Evolutionary conservation across 805 yeast species (phyloP), one percentile per base, ranked within the genome.

Genomic region (Candida montana): DNA sequence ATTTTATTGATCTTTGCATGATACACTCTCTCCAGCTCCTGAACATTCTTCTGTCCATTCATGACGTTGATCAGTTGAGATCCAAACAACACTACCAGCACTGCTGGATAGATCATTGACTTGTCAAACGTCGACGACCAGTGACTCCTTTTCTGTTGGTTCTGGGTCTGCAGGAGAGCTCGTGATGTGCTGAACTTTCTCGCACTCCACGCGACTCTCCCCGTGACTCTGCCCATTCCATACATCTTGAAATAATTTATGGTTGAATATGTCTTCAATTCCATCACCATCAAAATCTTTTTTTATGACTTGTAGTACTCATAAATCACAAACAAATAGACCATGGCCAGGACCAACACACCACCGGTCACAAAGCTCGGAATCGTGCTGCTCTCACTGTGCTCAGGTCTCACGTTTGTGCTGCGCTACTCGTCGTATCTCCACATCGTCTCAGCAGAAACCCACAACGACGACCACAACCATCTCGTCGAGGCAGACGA

Each of bases 61-160:
- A 69, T 69, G 17, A 74, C 66, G 51, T 71, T 68, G 46, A 71
- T 65, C 8, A 75, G 59, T 50, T 72, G 67, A 1, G 77, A 69
- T 1, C 76, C 70, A 32, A 72, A 68, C 11, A 72, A 49, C 6
- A 75, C 62, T 2, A 72, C 57, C 19, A 72, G 64, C 10, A 71
- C 37, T 6, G 67, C 55, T 13, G 75, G 67, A 32, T 70, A 65
- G 12, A 64, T 42, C 51, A 65, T 53, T 2, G 67, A 48, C 34
- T 49, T 59, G 44, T 65, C 71, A 42, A 61, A 58, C 11, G 55
- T 55, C 9, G 39, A 31, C 4, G 47, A 20, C 42, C 51, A 42
- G 29, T 38, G 37, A 2, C 37, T 33, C 19, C 24, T 30, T 19
- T 23, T 2, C 12, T 12, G 28, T 30, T 18, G 7, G 23, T 19